A percentile compares a stretch with the other conserved stretches of the same genome.
phyloP scores from a whole-genome alignment of 768 basidiomycete species.

The Xanthoconium purpureum region DNA sequence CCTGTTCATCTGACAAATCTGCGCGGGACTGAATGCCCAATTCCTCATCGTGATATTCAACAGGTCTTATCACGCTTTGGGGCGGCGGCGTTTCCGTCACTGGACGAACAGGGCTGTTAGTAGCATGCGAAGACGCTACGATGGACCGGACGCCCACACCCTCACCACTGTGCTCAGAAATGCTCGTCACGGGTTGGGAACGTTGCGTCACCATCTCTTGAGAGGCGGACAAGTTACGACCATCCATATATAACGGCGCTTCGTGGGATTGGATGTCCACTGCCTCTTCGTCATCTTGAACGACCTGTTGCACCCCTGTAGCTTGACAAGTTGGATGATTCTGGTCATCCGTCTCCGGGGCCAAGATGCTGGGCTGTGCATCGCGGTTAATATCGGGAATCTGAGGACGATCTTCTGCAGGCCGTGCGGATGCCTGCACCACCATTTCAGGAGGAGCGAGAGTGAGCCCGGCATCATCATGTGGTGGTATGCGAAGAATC shows the following conservation, averaged over 20 bases:
- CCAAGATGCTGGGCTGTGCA: background rate
- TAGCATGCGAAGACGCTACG: background rate
- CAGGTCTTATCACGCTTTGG: background rate
- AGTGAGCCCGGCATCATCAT: background rate
- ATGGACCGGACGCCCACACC: background rate
- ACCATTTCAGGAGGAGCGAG: background rate
- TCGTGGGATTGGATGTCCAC: background rate
- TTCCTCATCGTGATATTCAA: no score
- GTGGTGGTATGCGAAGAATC: background rate
- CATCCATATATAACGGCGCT: background rate
- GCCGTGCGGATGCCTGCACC: background rate
- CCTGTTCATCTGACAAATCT: no score
- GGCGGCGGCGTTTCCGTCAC: background rate
- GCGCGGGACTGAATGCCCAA: no score
- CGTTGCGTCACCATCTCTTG: background rate
- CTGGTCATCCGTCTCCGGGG: background rate
- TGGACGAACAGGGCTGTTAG: background rate
- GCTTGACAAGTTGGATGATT: background rate
- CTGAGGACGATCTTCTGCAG: background rate
- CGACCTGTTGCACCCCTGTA: background rate
- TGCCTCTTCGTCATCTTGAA: background rate
- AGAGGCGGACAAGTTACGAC: background rate
- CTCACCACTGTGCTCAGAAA: background rate
- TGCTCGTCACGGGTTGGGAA: background rate
- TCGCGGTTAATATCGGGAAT: background rate